Evolutionary conservation across 805 yeast genomes (phyloP).

Genomic region (Lachancea nothofagi): DNA sequence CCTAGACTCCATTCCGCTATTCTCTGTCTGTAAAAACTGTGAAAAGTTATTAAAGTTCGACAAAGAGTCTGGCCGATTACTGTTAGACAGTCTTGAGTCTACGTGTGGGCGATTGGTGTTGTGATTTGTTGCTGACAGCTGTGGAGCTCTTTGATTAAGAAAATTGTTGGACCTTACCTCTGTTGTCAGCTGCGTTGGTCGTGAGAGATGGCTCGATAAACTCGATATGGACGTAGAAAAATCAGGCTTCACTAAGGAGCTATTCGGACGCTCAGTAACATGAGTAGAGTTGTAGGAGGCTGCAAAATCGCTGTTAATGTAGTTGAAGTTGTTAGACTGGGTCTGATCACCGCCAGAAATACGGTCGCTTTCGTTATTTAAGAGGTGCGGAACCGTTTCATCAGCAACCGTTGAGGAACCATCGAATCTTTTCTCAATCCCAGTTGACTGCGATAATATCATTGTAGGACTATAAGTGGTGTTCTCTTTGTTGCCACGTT

Average conservation of each 20-base stretch:
- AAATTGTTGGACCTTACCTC: background rate
- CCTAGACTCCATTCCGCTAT: conserved; percentile 49
- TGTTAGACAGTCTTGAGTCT: background rate
- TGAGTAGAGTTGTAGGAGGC: conserved; percentile 4
- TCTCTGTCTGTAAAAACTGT: conserved; percentile 37
- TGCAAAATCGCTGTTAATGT: conserved; percentile 17
- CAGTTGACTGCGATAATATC: conserved; percentile 50
- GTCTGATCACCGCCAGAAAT: background rate
- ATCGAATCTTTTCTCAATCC: conserved; percentile 40
- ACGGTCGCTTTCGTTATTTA: background rate
- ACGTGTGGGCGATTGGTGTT: background rate
- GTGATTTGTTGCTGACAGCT: background rate
- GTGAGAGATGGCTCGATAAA: conserved; percentile 27
- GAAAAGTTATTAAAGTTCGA: conserved; percentile 31
- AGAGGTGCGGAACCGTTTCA: background rate
- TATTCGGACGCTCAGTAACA: conserved; percentile 5
- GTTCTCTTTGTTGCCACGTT: background rate
- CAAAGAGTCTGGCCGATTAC: conserved; percentile 3
- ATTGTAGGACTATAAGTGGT: conserved; percentile 36
- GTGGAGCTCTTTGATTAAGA: conserved; percentile 1
- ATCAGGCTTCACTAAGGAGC: conserved; percentile 16
- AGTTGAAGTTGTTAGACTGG: conserved; percentile 14
- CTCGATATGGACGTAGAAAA: conserved; percentile 32
- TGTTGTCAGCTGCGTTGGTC: conserved; percentile 17
- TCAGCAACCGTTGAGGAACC: conserved; percentile 11